Evolutionary conservation across 495 filamentous ascomycete species (phyloP).

Genomic region (Glarea lozoyensis): DNA sequence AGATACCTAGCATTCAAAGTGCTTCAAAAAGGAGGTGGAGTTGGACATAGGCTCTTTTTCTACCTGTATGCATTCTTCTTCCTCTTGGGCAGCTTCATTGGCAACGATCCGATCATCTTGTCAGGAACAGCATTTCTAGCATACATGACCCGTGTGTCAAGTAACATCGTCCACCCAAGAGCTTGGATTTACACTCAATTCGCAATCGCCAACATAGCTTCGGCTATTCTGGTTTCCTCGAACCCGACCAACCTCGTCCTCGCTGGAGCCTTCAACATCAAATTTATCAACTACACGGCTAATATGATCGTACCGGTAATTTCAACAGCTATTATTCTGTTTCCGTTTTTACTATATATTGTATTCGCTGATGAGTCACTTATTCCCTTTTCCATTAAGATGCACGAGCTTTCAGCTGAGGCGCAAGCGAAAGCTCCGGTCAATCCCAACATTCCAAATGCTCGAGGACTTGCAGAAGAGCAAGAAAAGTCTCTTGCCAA

Average conservation of each 20-base stretch:
- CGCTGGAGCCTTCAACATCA: constrained; percentile 57
- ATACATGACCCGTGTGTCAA: constrained; percentile 62
- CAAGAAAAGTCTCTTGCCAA: constrained; percentile 35
- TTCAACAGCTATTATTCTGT: constrained; percentile 50
- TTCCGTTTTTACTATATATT: constrained; percentile 55
- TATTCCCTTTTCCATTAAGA: constrained; percentile 52
- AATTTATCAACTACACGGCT: constrained; percentile 56
- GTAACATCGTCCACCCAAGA: constrained; percentile 55
- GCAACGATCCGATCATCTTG: constrained; percentile 62
- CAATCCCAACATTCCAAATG: constrained; percentile 59
- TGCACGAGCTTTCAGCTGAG: constrained; percentile 55
- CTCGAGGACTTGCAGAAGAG: constrained; percentile 44
- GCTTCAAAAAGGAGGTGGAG: constrained; percentile 50
- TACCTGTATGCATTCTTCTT: constrained; percentile 64
- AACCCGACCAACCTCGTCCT: constrained; percentile 68
- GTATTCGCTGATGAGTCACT: constrained; percentile 52
- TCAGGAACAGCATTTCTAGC: constrained; percentile 61
- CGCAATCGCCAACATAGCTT: constrained; percentile 56
- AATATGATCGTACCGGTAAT: constrained; percentile 63
- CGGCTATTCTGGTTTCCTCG: constrained; percentile 60
- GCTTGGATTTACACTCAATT: constrained; percentile 67
- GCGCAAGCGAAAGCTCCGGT: constrained; percentile 42
- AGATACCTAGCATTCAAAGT: constrained; percentile 58
- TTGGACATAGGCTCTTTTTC: constrained; percentile 53
- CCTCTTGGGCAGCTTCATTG: constrained; percentile 52